phyloP scores from a whole-genome alignment of 768 basidiomycete species.

The Pleurotus sapidus region DNA sequence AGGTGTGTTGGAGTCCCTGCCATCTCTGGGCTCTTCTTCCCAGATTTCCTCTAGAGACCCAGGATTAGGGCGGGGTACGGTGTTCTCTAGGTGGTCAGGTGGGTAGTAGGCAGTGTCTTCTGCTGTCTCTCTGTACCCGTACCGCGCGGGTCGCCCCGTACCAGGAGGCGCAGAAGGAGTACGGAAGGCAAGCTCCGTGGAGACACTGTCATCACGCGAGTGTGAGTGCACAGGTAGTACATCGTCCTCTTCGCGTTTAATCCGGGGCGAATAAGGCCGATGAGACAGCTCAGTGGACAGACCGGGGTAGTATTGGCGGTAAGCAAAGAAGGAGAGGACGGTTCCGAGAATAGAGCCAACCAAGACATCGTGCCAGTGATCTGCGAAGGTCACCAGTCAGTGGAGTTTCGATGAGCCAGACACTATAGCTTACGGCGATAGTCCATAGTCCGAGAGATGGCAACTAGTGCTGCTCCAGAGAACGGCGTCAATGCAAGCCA shows the following conservation, averaged over 20 bases:
- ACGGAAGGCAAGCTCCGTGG: constrained; percentile 13
- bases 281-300: constrained; percentile 62
- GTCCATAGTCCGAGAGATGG: constrained; percentile 90
- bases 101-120: constrained; percentile 9
- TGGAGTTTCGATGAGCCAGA: not conserved
- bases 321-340: constrained; percentile 66
- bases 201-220: constrained; percentile 8
- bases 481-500: constrained; percentile 84
- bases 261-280: constrained; percentile 70
- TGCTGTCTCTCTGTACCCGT: constrained; percentile 1
- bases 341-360: constrained; percentile 78
- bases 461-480: constrained; percentile 72
- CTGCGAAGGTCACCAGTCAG: constrained; percentile 29
- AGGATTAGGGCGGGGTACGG: constrained; percentile 28
- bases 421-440: constrained; percentile 62
- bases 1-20: not conserved
- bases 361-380: constrained; percentile 92
- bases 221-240: constrained; percentile 38
- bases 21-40: constrained; percentile 17
- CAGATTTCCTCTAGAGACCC: constrained; percentile 21
- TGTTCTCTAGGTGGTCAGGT: constrained; percentile 25
- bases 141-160: constrained; percentile 3
- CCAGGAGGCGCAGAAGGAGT: constrained; percentile 11
- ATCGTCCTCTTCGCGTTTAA: constrained; percentile 39
- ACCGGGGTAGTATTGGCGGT: constrained; percentile 83